Base-by-base conservation (phyloP, 1,139 yeast genomes). In the Casaregolazyma lundiana region DNA sequence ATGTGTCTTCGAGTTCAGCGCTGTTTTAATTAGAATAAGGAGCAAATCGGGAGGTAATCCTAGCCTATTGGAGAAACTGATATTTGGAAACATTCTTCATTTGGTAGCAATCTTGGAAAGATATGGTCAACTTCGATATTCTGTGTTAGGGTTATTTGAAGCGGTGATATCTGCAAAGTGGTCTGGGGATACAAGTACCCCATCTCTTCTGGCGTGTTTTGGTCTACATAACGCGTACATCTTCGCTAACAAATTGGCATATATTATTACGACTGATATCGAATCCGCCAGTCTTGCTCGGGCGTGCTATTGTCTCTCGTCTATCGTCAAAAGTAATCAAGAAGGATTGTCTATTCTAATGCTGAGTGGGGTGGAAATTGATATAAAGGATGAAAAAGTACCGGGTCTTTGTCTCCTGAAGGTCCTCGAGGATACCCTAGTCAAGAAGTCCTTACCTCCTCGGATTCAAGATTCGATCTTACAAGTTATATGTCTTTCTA, bases 321-420 rank as follows among this genome's bases (percentile, higher is more conserved):
- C 89, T 0, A 82, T 87, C 4, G 75, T 86, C 73, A 78, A 77
- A 53, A 50, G 57, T 35, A 78, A 82, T 49, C 97, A 92, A 66
- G 95, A 89, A 60, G 97, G 97, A 0, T 67, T 90, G 24, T 76
- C 95, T 0, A 84, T 86, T 43, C 70, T 86, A 39, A 78, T 92
- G 51, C 70, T 88, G 38, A 84, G 87, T 43, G 96, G 95, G 1
- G 69, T 77, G 50, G 83, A 81, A 53, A 77, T 68, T 20, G 62
- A 69, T 36, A 71, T 62, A 40, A 55, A 55, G 38, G 59, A 56
- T 45, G 51, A 47, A 19, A 55, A 51, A 15, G 32, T 26, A 2
- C 42, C 57, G 2, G 57, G 49, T 1, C 52, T 60, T 5, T 71
- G 77, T 0, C 63, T 88, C 22, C 67, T 87, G 38, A 70, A 72